These are phyloP conservation scores for Spergularia marina DNA, from an alignment of 148 eudicot species.

Conservation along the genomic window DNA sequence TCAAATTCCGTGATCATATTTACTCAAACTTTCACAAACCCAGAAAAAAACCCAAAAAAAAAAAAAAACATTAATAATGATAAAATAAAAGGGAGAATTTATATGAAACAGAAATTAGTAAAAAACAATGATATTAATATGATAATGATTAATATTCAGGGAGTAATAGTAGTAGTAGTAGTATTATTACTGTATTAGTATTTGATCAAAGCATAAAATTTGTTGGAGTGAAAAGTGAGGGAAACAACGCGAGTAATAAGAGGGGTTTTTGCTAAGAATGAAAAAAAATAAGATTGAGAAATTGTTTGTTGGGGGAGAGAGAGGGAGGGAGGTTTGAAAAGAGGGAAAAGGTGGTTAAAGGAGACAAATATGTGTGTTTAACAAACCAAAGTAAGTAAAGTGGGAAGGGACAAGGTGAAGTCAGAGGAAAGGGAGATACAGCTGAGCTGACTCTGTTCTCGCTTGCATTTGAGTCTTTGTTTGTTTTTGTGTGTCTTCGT, in stretches of 20 bases:
- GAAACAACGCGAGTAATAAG: background rate
- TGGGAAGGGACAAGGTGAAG: background rate
- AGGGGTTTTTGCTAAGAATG: background rate
- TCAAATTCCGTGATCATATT: slow-evolving; percentile 6
- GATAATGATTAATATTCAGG: no score
- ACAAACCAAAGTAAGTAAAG: background rate
- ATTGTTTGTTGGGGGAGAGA: background rate
- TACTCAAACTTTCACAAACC: background rate
- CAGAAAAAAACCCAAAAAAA: background rate
- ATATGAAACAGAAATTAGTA: background rate
- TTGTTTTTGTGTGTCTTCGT: background rate
- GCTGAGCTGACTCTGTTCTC: background rate
- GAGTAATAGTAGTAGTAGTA: no score
- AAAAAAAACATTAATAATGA: background rate
- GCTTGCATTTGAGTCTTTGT: background rate
- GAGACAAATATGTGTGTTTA: background rate
- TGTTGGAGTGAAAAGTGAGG: background rate
- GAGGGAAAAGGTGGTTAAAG: slow-evolving; percentile 2
- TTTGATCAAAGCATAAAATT: no score
- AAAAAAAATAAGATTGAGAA: background rate
- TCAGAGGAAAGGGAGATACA: no score
- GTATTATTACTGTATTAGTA: no score
- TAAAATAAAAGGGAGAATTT: background rate
- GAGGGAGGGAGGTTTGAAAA: slow-evolving; percentile 15
- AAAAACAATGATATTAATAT: background rate